Conservation (phyloP, 495 filamentous ascomycete genomes). For the Saxophila tyrrhenica region DNA sequence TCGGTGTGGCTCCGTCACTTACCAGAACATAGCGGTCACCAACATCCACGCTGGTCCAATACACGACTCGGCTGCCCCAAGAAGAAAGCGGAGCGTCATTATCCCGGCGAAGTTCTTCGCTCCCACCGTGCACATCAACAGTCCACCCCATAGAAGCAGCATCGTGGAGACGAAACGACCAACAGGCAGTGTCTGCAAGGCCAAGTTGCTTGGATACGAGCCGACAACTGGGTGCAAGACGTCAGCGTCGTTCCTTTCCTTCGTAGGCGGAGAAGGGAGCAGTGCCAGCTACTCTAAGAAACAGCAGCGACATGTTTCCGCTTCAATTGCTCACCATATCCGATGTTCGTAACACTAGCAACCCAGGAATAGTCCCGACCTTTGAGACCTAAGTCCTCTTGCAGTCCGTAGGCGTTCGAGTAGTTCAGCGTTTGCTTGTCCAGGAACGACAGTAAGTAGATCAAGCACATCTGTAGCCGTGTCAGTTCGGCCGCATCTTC, state of each 20-base stretch:
- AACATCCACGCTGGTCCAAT: conserved; percentile 11
- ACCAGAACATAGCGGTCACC: conserved; percentile 13
- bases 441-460: conserved; percentile 10
- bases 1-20: no score
- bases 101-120: conserved; percentile 8
- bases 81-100: conserved; percentile 8
- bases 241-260: no score
- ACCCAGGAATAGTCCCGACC: conserved; percentile 12
- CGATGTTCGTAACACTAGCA: conserved; percentile 3
- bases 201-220: conserved; percentile 6
- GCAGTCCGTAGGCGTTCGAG: conserved; percentile 8
- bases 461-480: conserved; percentile 12
- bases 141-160: conserved; percentile 8
- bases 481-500: no score
- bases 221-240: no score
- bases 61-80: conserved; percentile 5
- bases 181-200: conserved; percentile 9
- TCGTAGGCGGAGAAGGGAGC: no score
- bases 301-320: no score
- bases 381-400: conserved; percentile 6
- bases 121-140: not conserved
- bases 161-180: conserved; percentile 2
- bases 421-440: conserved; percentile 14
- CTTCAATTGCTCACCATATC: no score
- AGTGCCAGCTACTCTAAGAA: no score